Evolutionary conservation across 805 yeast genomes (phyloP).

Genomic region (Schwanniomyces sp.): DNA sequence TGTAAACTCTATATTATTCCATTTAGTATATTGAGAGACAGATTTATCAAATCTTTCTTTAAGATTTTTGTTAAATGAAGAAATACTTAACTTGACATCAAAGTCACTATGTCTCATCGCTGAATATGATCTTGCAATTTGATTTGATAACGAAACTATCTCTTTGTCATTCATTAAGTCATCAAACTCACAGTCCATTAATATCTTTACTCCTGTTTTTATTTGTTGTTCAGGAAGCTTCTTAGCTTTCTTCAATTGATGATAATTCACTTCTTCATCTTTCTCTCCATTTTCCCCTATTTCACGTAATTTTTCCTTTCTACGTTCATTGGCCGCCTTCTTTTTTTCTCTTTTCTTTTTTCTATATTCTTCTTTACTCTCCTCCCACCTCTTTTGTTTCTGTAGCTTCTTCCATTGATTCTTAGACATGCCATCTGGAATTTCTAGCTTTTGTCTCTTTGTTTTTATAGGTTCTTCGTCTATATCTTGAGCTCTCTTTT

Average conservation of each 20-base stretch:
- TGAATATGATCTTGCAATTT: conserved; percentile 79
- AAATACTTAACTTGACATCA: conserved; percentile 57
- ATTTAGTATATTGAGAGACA: conserved; percentile 56
- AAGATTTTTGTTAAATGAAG: conserved; percentile 66
- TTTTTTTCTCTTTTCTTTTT: conserved; percentile 57
- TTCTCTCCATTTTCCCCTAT: conserved; percentile 12
- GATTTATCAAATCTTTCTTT: conserved; percentile 66
- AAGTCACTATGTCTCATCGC: conserved; percentile 63
- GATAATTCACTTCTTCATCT: conserved; percentile 30
- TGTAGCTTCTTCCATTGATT: conserved; percentile 78
- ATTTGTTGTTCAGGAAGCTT: conserved; percentile 44
- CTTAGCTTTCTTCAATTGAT: conserved; percentile 20
- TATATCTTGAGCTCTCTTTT: not conserved
- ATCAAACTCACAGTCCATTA: conserved; percentile 91
- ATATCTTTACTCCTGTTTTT: conserved; percentile 50
- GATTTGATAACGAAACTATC: conserved; percentile 69
- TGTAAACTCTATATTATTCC: conserved; percentile 64
- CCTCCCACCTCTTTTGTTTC: conserved; percentile 59
- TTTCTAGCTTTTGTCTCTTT: conserved; percentile 7
- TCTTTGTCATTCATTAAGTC: conserved; percentile 80
- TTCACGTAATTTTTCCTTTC: conserved; percentile 14
- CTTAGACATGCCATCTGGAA: conserved; percentile 88
- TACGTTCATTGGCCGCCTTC: conserved; percentile 31
- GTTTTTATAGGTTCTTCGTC: not conserved
- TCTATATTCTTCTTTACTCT: conserved; percentile 59